These are phyloP conservation scores for Coniosporium apollinis DNA, from an alignment of 495 filamentous ascomycete species.

Conservation along the genomic window DNA sequence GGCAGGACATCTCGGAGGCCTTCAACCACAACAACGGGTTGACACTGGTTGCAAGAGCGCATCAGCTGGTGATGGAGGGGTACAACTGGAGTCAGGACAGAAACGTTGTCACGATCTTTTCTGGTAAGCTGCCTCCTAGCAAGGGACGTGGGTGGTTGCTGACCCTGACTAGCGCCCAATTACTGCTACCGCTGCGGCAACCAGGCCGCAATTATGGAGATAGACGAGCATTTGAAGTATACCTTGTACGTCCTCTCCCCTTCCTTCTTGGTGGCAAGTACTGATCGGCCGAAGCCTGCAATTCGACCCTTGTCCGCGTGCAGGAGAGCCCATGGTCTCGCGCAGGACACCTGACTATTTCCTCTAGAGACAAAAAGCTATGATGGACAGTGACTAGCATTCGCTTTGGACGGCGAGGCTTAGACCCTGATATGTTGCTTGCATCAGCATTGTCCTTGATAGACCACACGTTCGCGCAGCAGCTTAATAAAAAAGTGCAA, in stretches of 20 bases:
- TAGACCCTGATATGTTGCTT: too few species aligned
- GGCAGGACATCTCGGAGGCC: constrained; percentile 96
- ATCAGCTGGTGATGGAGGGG: constrained; percentile 96
- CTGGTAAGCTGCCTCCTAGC: constrained; percentile 39
- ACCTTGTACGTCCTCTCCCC: constrained; percentile 67
- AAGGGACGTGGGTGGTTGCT: constrained; percentile 3
- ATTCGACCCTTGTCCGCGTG: constrained; percentile 95
- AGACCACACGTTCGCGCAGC: too few species aligned
- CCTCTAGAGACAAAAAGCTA: constrained; percentile 41
- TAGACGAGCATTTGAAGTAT: constrained; percentile 98
- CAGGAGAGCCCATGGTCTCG: constrained; percentile 97
- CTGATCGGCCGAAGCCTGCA: constrained; percentile 58
- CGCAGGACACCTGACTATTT: constrained; percentile 95
- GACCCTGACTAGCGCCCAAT: constrained; percentile 54
- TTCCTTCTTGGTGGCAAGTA: constrained; percentile 3
- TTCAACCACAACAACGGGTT: constrained; percentile 99
- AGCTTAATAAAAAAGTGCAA: too few species aligned
- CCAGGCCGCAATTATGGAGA: constrained; percentile 99
- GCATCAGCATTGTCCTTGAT: too few species aligned
- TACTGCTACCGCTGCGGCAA: constrained; percentile 98
- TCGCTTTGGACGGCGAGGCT: too few species aligned
- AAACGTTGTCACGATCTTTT: constrained; percentile 98
- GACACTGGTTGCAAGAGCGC: constrained; percentile 83
- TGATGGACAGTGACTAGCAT: too few species aligned
- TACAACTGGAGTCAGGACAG: constrained; percentile 97